phyloP scores from a whole-genome alignment of 2,329 filamentous ascomycete genomes.

The Arachnomyces sp. region DNA sequence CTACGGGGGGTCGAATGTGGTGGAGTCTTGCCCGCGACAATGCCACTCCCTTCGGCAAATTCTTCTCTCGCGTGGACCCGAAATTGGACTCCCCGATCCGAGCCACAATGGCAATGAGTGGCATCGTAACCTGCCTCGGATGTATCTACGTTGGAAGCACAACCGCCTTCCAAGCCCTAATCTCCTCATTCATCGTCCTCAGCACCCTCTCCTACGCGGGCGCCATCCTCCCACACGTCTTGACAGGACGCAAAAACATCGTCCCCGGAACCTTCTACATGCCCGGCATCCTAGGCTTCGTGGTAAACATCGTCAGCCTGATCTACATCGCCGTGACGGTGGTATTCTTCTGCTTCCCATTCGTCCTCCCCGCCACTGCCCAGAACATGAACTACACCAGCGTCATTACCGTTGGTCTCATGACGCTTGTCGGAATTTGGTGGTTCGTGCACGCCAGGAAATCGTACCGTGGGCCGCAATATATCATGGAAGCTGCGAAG shows the following conservation, averaged over 20 bases:
- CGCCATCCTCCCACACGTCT: conserved; percentile 53
- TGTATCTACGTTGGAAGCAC: conserved; percentile 59
- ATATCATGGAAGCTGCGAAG: conserved; percentile 47
- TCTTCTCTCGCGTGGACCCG: conserved; percentile 42
- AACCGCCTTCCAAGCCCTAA: conserved; percentile 61
- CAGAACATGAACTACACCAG: conserved; percentile 48
- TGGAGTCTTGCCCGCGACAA: conserved; percentile 55
- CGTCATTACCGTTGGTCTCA: conserved; percentile 31
- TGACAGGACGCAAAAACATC: conserved; percentile 40
- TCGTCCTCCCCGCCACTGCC: conserved; percentile 38
- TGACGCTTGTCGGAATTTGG: conserved; percentile 26
- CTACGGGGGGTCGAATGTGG: conserved; percentile 51
- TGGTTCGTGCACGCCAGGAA: conserved; percentile 25
- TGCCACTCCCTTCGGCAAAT: conserved; percentile 47
- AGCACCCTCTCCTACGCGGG: conserved; percentile 53
- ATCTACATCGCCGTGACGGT: conserved; percentile 54
- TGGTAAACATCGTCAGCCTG: conserved; percentile 46
- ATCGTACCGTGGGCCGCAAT: conserved; percentile 29
- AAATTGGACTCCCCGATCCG: conserved; percentile 47
- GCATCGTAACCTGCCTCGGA: conserved; percentile 50
- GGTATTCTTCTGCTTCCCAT: conserved; percentile 58
- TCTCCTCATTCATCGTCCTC: conserved; percentile 53
- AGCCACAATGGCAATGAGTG: conserved; percentile 46
- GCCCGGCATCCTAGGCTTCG: conserved; percentile 40
- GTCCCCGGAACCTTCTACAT: conserved; percentile 54